phyloP scores from a whole-genome alignment of 2,329 filamentous ascomycete genomes.

The Massarina eburnea region DNA sequence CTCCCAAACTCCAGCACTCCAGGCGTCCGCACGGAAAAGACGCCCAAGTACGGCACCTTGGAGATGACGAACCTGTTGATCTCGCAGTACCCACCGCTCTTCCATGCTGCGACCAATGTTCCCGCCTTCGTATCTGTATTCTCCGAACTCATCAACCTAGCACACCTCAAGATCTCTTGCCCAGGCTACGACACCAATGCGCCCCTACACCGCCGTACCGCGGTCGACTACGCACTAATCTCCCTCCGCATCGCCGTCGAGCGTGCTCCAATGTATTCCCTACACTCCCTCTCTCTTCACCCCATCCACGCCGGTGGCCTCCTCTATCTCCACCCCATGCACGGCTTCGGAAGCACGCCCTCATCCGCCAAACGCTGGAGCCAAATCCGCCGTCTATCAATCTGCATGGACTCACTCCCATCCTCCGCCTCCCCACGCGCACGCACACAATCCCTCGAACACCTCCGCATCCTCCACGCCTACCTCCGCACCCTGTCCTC shows the following conservation, averaged over 20 bases:
- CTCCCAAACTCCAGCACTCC: conserved; percentile 56
- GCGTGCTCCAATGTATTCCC: conserved; percentile 64
- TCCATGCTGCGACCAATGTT: conserved; percentile 87
- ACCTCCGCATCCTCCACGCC: conserved; percentile 67
- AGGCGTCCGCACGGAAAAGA: conserved; percentile 54
- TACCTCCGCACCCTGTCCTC: conserved; percentile 73
- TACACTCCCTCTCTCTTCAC: conserved; percentile 71
- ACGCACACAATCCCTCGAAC: conserved; percentile 67
- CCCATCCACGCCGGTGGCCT: conserved; percentile 75
- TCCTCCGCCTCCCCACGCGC: conserved; percentile 57
- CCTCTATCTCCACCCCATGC: conserved; percentile 73
- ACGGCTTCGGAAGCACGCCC: conserved; percentile 74
- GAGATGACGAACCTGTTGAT: conserved; percentile 80
- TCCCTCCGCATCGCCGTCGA: conserved; percentile 83
- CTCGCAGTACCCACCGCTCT: conserved; percentile 83
- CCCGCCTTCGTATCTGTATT: conserved; percentile 79
- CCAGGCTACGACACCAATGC: conserved; percentile 64
- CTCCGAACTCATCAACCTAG: conserved; percentile 66
- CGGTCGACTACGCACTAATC: conserved; percentile 86
- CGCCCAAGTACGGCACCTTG: conserved; percentile 77
- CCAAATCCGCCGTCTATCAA: conserved; percentile 73
- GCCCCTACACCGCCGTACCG: conserved; percentile 72
- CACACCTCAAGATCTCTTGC: conserved; percentile 75
- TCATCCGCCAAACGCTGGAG: conserved; percentile 72
- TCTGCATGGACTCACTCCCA: conserved; percentile 69